Conservation (phyloP, 441 rosid genomes). For the Pelargonium citronellum region DNA sequence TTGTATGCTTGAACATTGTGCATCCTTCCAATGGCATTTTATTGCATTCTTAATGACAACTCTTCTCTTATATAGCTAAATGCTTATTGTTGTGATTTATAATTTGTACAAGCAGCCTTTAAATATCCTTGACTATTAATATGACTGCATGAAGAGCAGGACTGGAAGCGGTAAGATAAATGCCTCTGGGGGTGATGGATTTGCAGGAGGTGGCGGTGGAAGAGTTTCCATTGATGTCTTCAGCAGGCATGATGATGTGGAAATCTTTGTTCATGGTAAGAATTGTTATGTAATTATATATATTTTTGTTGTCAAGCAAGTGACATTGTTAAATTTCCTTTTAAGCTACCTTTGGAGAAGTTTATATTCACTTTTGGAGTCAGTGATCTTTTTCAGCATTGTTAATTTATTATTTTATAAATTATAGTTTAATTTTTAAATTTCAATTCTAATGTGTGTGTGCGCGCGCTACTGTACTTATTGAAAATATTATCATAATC, state of each 20-base stretch:
- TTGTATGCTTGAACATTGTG: not conserved
- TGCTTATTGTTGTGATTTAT: not conserved
- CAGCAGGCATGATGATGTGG: constrained; percentile 92
- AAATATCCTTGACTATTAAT: constrained; percentile 8
- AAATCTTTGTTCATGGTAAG: constrained; percentile 87
- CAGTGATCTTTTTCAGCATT: not conserved
- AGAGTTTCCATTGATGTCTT: constrained; percentile 88
- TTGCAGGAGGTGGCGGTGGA: constrained; percentile 98
- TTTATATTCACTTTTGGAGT: not conserved
- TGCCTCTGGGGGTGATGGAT: constrained; percentile 96
- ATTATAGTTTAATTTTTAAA: not conserved
- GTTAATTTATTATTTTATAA: not conserved
- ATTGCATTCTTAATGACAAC: not conserved
- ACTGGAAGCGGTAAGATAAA: constrained; percentile 81
- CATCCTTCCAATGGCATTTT: not conserved
- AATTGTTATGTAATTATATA: not conserved
- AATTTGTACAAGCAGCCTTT: not conserved
- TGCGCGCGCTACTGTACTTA: too few species aligned
- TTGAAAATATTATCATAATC: not conserved
- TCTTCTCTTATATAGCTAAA: not conserved
- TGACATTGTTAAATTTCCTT: not conserved
- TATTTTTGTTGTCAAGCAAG: not conserved
- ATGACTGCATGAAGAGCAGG: constrained; percentile 59
- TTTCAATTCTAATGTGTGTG: not conserved
- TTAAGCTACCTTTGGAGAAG: not conserved